Evolutionary conservation across 2,329 filamentous ascomycete genomes (phyloP).

Genomic region (Cladophialophora chaetospira): DNA sequence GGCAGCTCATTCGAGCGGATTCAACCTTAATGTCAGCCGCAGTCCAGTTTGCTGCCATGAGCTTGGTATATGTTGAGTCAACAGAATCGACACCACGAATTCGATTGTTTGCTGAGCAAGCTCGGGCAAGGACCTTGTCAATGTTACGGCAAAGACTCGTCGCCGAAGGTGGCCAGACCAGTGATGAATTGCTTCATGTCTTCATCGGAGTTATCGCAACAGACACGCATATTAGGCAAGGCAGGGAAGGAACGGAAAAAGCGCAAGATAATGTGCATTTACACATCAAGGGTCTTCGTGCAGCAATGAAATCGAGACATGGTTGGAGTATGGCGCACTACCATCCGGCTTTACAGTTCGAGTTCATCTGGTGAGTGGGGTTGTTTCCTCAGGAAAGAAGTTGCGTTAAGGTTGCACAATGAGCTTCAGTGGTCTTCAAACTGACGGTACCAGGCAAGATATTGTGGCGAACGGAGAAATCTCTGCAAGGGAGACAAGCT

Average conservation of each 20-base stretch:
- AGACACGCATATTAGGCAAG: neutral
- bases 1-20: neutral
- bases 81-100: neutral
- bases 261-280: neutral
- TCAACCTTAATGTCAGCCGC: neutral
- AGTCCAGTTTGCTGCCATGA: conserved; percentile 4
- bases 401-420: too few species aligned
- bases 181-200: neutral
- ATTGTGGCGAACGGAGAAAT: conserved; percentile 3
- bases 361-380: neutral
- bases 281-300: neutral
- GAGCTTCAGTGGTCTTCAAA: too few species aligned
- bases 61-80: neutral
- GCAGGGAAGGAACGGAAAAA: neutral
- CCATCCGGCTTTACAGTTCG: neutral
- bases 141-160: neutral
- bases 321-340: conserved; percentile 1
- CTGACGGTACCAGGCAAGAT: conserved; percentile 2
- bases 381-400: too few species aligned
- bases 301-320: neutral
- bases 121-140: neutral
- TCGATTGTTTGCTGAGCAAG: neutral
- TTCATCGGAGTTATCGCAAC: neutral
- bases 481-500: conserved; percentile 2
- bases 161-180: neutral